phyloP scores from a whole-genome alignment of 2,329 filamentous ascomycete genomes.

The Colletotrichum falcatum region DNA sequence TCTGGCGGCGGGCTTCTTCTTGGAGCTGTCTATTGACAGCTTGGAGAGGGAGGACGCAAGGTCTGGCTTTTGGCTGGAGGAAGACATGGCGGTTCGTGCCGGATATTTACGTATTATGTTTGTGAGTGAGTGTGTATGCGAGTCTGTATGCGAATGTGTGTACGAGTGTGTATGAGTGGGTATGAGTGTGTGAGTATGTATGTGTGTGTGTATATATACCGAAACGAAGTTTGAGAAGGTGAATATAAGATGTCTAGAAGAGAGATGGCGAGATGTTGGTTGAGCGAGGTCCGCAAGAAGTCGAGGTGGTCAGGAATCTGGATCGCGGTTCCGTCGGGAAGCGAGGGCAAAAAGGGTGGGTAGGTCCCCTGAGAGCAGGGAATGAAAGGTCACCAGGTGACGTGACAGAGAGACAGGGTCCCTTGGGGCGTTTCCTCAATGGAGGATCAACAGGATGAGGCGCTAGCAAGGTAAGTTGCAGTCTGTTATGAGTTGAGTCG shows the following conservation, averaged over 20 bases:
- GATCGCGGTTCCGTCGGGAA: slow-evolving; percentile 30
- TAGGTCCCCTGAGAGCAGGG: slow-evolving; percentile 13
- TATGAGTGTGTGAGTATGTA: not conserved
- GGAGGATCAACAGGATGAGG: slow-evolving; percentile 32
- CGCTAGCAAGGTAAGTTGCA: slow-evolving; percentile 18
- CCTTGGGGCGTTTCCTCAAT: slow-evolving; percentile 2
- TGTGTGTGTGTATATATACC: not conserved
- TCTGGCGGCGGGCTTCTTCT: slow-evolving; percentile 32
- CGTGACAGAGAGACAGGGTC: slow-evolving; percentile 5
- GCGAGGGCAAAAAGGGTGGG: slow-evolving; percentile 25
- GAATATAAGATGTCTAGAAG: not conserved
- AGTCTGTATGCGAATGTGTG: not conserved
- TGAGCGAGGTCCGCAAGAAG: not conserved
- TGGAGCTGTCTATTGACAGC: slow-evolving; percentile 47
- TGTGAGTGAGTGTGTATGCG: not conserved
- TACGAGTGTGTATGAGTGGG: too few relatives aligned
- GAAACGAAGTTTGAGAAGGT: not conserved
- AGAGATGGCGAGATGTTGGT: slow-evolving; percentile 15
- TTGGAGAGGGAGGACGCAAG: slow-evolving; percentile 49
- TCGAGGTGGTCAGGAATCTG: slow-evolving; percentile 5
- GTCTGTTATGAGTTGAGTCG: slow-evolving; percentile 2
- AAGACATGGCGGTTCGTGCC: slow-evolving; percentile 23
- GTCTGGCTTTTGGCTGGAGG: slow-evolving; percentile 44
- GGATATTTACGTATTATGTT: not conserved
- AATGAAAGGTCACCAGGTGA: slow-evolving; percentile 18